These are phyloP conservation scores for Citrus unshiu DNA, from an alignment of 345 rosid species.

Conservation along the genomic window DNA sequence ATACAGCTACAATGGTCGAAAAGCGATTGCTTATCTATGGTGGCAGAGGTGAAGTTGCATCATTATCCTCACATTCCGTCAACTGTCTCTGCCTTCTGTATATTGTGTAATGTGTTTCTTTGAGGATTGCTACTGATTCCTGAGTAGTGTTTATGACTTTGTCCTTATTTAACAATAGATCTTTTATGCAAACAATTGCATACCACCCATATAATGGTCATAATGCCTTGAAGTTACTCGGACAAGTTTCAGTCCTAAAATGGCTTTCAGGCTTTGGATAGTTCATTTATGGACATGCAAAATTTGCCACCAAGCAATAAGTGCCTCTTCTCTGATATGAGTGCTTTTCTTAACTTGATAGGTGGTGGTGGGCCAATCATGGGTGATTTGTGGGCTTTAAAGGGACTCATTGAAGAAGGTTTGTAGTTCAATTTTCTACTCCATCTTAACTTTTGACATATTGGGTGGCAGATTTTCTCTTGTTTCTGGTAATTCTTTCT, in stretches of 20 bases:
- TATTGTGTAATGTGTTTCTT: background rate
- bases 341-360: slow-evolving; percentile 27
- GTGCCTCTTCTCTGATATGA: slow-evolving; percentile 9
- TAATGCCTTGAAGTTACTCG: background rate
- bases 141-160: background rate
- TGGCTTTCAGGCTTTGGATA: too few species aligned
- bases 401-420: slow-evolving; percentile 98
- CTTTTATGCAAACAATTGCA: background rate
- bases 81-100: background rate
- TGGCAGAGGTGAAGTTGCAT: slow-evolving; percentile 69
- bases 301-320: background rate
- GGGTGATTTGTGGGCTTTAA: slow-evolving; percentile 99
- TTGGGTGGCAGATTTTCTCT: background rate
- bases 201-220: background rate
- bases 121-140: background rate
- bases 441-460: background rate
- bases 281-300: background rate
- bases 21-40: slow-evolving; percentile 91
- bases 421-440: slow-evolving; percentile 15
- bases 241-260: background rate
- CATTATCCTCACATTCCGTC: background rate
- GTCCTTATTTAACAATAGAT: background rate
- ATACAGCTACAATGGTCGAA: slow-evolving; percentile 94
- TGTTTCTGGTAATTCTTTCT: background rate
- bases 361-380: slow-evolving; percentile 99